Evolutionary conservation across 345 rosid genomes (phyloP), one percentile per base, ranked within the genome.

Genomic region (Brassica juncea): DNA sequence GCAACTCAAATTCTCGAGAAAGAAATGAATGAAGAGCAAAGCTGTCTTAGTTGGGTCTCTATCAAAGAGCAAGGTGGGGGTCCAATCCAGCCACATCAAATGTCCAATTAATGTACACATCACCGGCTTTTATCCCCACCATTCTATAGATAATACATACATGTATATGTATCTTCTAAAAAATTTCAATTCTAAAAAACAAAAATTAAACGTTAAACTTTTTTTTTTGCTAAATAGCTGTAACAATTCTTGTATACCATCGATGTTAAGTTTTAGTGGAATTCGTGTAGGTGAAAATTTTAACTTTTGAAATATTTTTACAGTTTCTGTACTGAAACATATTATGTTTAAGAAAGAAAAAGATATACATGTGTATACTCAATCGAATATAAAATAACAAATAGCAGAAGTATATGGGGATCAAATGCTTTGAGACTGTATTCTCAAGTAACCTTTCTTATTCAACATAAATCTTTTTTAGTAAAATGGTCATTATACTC

Each of bases 71-170:
- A 80, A 69, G 79, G 79, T 68, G 70, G 82, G 82, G 82, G 82
- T 79, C 82, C 82, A 66, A 74, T 74, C 74, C 71, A 69, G 79
- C 79, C 79, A 80, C 82, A 80, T 80, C 82, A 74, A 74, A 28
- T 74, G 79, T 80, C 66, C 75, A 74, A 34, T 69, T 74, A 80
- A 69, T 74, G 61, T 69, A 70, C 64, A 23, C 64, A 79, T 79
- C 57, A 52, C 6, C 15, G 5, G 6, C 57, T n/a, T 47, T 47
- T 47, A 52, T 15, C 57, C 57, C 57, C 57, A 52, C 57, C 57
- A 52, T 42, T 37, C 44, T 37, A 37, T 47, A 14, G 14, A 47
- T 47, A 47, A 47, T 47, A 47, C 39, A 34, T 34, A 34, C 55
- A 47, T 47, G 16, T 14, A 47, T 14, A 12, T 47, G 15, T 47